These are phyloP conservation scores for Aspergillus arachidicola DNA, from an alignment of 2,329 filamentous ascomycete genomes.

Conservation along the genomic window DNA sequence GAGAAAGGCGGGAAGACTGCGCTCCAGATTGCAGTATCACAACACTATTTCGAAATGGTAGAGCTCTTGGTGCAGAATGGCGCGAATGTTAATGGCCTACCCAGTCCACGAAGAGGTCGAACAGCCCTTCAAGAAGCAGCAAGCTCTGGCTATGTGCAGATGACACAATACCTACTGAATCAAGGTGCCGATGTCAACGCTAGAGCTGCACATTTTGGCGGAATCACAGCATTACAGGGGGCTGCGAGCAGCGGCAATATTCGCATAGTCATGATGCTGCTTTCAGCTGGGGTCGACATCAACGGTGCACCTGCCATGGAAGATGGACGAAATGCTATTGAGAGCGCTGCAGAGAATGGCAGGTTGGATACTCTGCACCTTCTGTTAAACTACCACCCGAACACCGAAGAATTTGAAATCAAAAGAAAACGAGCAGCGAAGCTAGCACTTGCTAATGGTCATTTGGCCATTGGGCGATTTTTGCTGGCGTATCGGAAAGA, in stretches of 20 bases:
- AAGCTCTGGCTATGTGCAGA: slow-evolving; percentile 18
- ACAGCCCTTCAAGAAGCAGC: slow-evolving; percentile 22
- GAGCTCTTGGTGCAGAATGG: slow-evolving; percentile 8
- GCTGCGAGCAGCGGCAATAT: background rate
- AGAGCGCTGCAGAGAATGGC: background rate
- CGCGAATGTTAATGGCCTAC: slow-evolving; percentile 28
- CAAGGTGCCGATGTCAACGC: slow-evolving; percentile 17
- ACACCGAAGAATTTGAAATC: slow-evolving; percentile 17
- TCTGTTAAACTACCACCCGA: background rate
- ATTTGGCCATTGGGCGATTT: slow-evolving; percentile 18
- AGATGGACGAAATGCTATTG: slow-evolving; percentile 1
- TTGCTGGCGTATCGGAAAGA: slow-evolving; percentile 15
- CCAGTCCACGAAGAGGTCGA: slow-evolving; percentile 10
- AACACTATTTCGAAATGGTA: slow-evolving; percentile 16
- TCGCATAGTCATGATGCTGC: background rate
- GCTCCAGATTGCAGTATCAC: slow-evolving; percentile 15
- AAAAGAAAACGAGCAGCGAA: slow-evolving; percentile 14
- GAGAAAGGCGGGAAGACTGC: slow-evolving; percentile 13
- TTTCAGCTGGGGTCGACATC: background rate
- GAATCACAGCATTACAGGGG: slow-evolving; percentile 1
- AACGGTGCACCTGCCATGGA: background rate
- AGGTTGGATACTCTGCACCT: background rate
- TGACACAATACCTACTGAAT: slow-evolving; percentile 17
- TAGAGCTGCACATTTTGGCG: background rate
- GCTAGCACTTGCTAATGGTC: slow-evolving; percentile 14